Base-by-base conservation (phyloP, 306 rosid genomes). In the Pterocarpus santalinus region DNA sequence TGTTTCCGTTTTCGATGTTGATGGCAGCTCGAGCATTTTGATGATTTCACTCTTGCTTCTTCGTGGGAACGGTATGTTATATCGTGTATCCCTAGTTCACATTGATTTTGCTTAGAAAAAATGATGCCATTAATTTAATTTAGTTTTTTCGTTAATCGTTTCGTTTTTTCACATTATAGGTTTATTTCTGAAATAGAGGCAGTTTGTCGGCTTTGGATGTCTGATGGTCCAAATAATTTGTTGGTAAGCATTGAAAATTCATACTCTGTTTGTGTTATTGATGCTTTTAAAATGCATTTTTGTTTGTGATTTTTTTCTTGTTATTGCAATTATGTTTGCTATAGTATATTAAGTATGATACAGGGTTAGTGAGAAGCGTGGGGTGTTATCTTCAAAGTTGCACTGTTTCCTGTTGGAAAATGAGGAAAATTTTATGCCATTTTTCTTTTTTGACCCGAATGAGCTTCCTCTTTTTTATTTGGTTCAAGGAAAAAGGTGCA, bases 141-240 rank as follows among this genome's bases (percentile, higher is more conserved):
- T 35, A 5, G 13, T 17, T 55, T 14, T 39, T 72, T 80, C 10
- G 15, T 38, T 69, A 72, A 28, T n/a, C 2, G 12, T 33, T 30
- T 44, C 7, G 66, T 82, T 30, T 14, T 71, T 55, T 38, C n/a
- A 43, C 53, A 75, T 71, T 49, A 3, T 63, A 95, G 99, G 94
- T 95, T 95, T 84, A 93, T 95, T 75, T 95, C 98, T 75, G 98
- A 95, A 78, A 91, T 95, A 13, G 99, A 95, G 86, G 95, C 95
- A 5, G 89, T 91, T 84, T 91, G 94, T 77, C 85, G 99, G 82
- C 93, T 86, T 56, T 95, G 99, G 99, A 88, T 89, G 83, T 85
- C 97, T 15, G 91, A 93, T 82, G 99, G 97, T 41, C 90, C 98
- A 3, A 90, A 74, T 68, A 91, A 90, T 91, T 87, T 95, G 75